Base-by-base conservation (phyloP, 257 asterid genomes). In the Orobanche coerulescens region DNA sequence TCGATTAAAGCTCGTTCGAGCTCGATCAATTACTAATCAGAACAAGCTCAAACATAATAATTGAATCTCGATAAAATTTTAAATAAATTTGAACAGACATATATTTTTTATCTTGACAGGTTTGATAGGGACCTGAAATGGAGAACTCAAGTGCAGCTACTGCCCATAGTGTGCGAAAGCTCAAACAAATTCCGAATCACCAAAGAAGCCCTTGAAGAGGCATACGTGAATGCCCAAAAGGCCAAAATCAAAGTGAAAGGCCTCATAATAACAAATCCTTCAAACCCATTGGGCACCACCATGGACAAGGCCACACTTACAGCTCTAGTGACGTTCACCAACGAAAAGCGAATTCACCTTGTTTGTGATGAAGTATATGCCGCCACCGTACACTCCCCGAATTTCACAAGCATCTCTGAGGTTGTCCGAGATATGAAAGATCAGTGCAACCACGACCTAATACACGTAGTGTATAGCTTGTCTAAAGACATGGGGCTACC, bases 401-500 rank as follows among this genome's bases (percentile, higher is more conserved):
- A 23, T 3, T 81, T 82, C 55, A 20, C 78, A 0, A 73, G 95
- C 62, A 14, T 90, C 0, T 73, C 94, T 0, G 96, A 90, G 31
- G 15, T 84, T 5, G 67, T 84, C 0, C 42, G 79, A 16, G 93
- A 80, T 40, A 62, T 68, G 55, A 75, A 79, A 4, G 22, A 5
- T 5, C 6, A 15, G 5, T 73, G 79, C 39, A 66, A 84, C 43
- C 78, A 54, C 0, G 62, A 70, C 37, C 67, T 84, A 1, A 70
- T 90, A 1, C 96, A 90, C 59, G 36, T 85, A 0, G 84, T 83
- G 19, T 83, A 80, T 2, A 83, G 95, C 52, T 43, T 90, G 64
- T 87, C 97, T 0, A 91, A 91, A 52, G 95, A 83, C 76, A 69
- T 90, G 85, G 95, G 96, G 0, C 73, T 90, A 2, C 96, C 97